Conservation (phyloP, 805 yeast species). For the Myxozyma nipponensis region DNA sequence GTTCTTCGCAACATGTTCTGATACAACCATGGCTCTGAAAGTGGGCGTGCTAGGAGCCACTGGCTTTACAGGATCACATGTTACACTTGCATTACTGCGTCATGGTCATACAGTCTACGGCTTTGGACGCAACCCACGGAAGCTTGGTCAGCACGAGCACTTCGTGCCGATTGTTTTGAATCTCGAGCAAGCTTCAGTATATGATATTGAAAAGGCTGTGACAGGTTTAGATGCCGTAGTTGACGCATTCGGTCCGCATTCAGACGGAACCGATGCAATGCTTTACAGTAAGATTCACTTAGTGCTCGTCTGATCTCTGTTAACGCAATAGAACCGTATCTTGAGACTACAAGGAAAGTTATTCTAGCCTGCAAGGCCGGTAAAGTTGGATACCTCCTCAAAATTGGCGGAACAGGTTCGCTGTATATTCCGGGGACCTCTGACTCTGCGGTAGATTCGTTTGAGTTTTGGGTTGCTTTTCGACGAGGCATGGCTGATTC, state of each 20-base stretch:
- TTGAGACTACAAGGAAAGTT: slow-evolving; percentile 7
- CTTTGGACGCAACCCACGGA: slow-evolving; percentile 2
- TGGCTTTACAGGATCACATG: slow-evolving; percentile 12
- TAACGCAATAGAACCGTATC: slow-evolving; percentile 1
- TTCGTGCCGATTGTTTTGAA: background rate
- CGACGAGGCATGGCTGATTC: slow-evolving; percentile 6
- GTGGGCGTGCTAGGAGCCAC: slow-evolving; percentile 11
- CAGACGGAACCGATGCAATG: background rate
- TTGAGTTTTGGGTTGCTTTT: slow-evolving; percentile 7
- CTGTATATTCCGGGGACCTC: slow-evolving; percentile 3
- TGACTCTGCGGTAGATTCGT: slow-evolving; percentile 9
- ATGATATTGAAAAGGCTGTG: background rate
- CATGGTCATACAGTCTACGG: slow-evolving; percentile 14
- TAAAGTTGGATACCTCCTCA: background rate
- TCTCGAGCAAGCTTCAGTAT: background rate
- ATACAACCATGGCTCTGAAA: slow-evolving; percentile 3
- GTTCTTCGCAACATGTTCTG: no score
- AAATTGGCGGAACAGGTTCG: slow-evolving; percentile 9
- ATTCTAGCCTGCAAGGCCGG: slow-evolving; percentile 8
- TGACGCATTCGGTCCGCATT: background rate
- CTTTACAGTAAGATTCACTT: background rate
- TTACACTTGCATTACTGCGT: slow-evolving; percentile 9
- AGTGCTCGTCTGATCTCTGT: background rate
- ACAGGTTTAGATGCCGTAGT: slow-evolving; percentile 6
- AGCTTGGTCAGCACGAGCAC: background rate